These are phyloP conservation scores for Cytospora mali DNA, from an alignment of 2,329 filamentous ascomycete species.

Conservation along the genomic window DNA sequence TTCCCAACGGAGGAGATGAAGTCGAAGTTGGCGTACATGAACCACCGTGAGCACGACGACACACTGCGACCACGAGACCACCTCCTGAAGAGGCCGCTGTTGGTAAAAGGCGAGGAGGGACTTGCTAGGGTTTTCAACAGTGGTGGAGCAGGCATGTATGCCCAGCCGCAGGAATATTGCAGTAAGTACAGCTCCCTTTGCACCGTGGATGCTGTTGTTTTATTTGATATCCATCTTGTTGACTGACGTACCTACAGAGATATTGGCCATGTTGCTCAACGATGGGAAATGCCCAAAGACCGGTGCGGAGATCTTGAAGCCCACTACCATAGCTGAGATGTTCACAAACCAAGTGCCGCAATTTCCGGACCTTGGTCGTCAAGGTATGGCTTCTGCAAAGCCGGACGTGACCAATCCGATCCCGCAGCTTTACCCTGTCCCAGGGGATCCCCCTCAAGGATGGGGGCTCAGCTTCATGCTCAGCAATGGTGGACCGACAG, in stretches of 20 bases:
- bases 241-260: conserved; percentile 41
- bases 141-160: conserved; percentile 60
- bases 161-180: conserved; percentile 57
- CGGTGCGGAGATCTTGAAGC: conserved; percentile 52
- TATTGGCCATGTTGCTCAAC: conserved; percentile 63
- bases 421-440: conserved; percentile 50
- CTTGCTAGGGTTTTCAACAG: conserved; percentile 49
- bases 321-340: conserved; percentile 60
- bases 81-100: conserved; percentile 46
- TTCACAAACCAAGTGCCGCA: conserved; percentile 62
- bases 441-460: conserved; percentile 54
- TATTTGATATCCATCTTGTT: background rate
- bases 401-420: conserved; percentile 48
- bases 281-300: conserved; percentile 61
- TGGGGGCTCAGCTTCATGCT: conserved; percentile 63
- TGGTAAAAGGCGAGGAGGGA: conserved; percentile 41
- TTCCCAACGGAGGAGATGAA: conserved; percentile 56
- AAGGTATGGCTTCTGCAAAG: conserved; percentile 46
- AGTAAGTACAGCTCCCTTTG: conserved; percentile 41
- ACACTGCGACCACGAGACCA: conserved; percentile 47
- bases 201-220: too few relatives aligned
- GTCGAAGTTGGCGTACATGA: conserved; percentile 55
- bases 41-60: conserved; percentile 50
- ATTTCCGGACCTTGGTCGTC: conserved; percentile 51
- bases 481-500: conserved; percentile 47